phyloP scores from a whole-genome alignment of 192 early-diverging fungal species.

The Paraglomus brasilianum region DNA sequence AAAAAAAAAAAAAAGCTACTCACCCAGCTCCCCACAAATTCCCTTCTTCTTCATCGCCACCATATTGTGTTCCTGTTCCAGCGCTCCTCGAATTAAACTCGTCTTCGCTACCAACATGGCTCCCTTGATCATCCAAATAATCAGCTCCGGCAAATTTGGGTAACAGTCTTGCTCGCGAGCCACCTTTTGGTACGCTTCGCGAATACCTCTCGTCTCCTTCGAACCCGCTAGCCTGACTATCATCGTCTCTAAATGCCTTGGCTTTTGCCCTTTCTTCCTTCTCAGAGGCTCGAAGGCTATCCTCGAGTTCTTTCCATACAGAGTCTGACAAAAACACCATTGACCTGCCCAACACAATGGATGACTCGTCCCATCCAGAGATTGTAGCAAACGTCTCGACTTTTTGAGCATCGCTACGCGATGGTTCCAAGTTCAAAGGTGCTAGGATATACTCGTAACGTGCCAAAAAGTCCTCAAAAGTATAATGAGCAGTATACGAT shows the following conservation, averaged over 20 bases:
- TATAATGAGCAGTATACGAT: constrained; percentile 71
- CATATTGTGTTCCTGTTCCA: not conserved
- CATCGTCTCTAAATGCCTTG: constrained; percentile 46
- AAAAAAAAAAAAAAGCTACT: constrained; percentile 21
- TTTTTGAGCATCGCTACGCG: constrained; percentile 31
- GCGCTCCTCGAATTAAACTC: constrained; percentile 29
- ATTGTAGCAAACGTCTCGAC: constrained; percentile 41
- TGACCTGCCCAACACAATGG: constrained; percentile 52
- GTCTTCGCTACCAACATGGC: constrained; percentile 37
- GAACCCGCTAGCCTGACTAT: constrained; percentile 39
- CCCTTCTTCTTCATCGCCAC: constrained; percentile 33
- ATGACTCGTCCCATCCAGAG: constrained; percentile 51
- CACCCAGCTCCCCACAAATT: constrained; percentile 48
- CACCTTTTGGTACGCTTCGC: constrained; percentile 31
- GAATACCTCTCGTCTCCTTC: constrained; percentile 32
- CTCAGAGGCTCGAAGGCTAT: constrained; percentile 56
- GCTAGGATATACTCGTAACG: constrained; percentile 65
- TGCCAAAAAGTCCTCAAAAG: constrained; percentile 68
- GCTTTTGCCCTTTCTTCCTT: constrained; percentile 50
- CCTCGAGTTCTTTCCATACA: constrained; percentile 67
- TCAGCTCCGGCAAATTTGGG: constrained; percentile 28
- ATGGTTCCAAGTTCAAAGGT: constrained; percentile 34
- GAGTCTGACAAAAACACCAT: constrained; percentile 63
- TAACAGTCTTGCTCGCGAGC: constrained; percentile 20
- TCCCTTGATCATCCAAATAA: constrained; percentile 2